phyloP scores from a whole-genome alignment of 345 rosid genomes.

The Durio zibethinus region DNA sequence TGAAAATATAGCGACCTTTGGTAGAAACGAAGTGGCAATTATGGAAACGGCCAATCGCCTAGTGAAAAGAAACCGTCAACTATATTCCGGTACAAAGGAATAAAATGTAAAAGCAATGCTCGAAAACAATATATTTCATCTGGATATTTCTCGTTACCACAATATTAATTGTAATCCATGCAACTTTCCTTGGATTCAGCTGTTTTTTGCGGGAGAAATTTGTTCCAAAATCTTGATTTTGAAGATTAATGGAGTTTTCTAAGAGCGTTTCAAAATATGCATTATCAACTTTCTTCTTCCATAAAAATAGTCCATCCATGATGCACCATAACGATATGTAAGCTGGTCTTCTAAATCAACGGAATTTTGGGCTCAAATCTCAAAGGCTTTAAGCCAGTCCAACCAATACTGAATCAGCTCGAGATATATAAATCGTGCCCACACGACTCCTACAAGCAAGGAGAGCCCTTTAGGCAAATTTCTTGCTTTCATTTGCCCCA shows the following conservation, averaged over 20 bases:
- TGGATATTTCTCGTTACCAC: too few species aligned
- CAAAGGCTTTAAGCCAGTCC: too few species aligned
- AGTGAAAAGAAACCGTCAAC: too few species aligned
- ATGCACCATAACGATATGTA: neutral
- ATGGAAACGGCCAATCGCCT: neutral
- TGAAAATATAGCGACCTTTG: neutral
- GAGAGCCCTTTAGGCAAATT: neutral
- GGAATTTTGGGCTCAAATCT: neutral
- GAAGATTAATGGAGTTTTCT: neutral
- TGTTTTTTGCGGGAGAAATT: too few species aligned
- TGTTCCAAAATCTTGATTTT: neutral
- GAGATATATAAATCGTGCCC: neutral
- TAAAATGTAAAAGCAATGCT: too few species aligned
- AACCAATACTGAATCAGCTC: neutral
- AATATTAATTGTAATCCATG: too few species aligned
- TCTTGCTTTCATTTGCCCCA: neutral
- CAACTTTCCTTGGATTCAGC: too few species aligned
- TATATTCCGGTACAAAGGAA: too few species aligned
- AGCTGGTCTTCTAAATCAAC: neutral
- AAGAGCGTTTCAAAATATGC: neutral
- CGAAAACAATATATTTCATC: too few species aligned
- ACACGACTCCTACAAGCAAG: conserved; percentile 11
- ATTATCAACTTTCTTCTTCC: neutral
- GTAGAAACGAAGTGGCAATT: neutral
- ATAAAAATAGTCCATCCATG: neutral